Base-by-base conservation (phyloP, 192 early-diverging fungal genomes). In the Rhizophagus sp. region DNA sequence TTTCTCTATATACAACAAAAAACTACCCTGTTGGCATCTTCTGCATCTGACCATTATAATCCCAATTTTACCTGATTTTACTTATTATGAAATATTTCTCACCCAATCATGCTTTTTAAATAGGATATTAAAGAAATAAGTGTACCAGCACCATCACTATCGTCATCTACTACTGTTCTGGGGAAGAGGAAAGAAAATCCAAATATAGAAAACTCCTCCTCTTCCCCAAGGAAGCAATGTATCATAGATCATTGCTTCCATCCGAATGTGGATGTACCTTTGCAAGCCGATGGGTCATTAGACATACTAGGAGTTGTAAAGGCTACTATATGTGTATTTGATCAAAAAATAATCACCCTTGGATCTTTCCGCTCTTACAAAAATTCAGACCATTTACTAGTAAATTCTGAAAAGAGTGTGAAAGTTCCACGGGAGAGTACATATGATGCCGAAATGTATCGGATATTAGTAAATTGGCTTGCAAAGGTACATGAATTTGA, bases 381-480 rank as follows among this genome's bases (percentile, higher is more conserved):
- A 41, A 41, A 6, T 41, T 41, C 39, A 8, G 7, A 39, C 39
- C 17, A 79, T 72, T 52, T 41, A 27, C 13, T n/a, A 15, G 25
- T 49, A 41, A 24, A 49, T 17, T 75, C 73, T 22, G 6, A 74
- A 30, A 22, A 8, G n/a, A 33, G 25, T 27, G 24, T 24, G 30
- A 4, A 8, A 76, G 78, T 72, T 52, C 68, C 39, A 22, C 1
- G 50, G 30, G 69, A 79, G 69, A 79, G 79, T 62, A 73, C 52
- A 11, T 79, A 79, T 52, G 79, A 79, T 73, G 52, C 79, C 0
- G 69, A 79, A 34, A 25, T 79, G 69, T 73, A 73, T 50, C 75
- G 50, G 11, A 62, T 74, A 17, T 24, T 79, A 27, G 19, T 25
- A n/a, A 69, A 69, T 44, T 79, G 79, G 70, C 36, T 61, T 80